Conservation (phyloP, 2,329 filamentous ascomycete genomes). For the Rhinocladiella similis region DNA sequence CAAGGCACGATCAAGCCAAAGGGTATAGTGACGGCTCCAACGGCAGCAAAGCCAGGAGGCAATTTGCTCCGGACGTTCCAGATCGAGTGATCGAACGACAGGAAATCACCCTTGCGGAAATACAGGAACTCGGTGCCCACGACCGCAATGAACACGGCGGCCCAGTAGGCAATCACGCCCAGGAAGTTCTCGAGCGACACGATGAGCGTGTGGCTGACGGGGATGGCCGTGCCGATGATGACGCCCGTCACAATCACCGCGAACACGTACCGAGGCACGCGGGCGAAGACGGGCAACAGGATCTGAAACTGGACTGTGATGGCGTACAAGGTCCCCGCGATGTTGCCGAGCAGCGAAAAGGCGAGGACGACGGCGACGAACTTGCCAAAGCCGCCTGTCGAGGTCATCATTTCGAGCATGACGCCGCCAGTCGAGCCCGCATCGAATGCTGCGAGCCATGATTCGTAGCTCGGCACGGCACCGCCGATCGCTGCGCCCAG, state of each 20-base stretch:
- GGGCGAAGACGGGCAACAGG: neutral
- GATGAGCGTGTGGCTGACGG: slow-evolving; percentile 1
- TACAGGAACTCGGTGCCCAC: slow-evolving; percentile 58
- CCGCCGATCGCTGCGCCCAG: slow-evolving; percentile 65
- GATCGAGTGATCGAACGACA: slow-evolving; percentile 59
- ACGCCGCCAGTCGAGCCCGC: slow-evolving; percentile 44
- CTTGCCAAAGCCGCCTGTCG: slow-evolving; percentile 59
- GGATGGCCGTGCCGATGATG: neutral
- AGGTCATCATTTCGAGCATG: slow-evolving; percentile 65
- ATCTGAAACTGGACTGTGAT: neutral
- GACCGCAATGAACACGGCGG: slow-evolving; percentile 6
- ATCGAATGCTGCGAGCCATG: slow-evolving; percentile 59
- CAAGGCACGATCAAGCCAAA: slow-evolving; percentile 65
- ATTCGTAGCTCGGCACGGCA: slow-evolving; percentile 49
- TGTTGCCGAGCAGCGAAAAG: slow-evolving; percentile 63
- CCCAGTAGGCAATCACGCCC: slow-evolving; percentile 28
- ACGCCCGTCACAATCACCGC: neutral
- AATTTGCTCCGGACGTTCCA: slow-evolving; percentile 62
- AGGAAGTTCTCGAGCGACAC: slow-evolving; percentile 43
- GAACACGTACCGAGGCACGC: slow-evolving; percentile 1
- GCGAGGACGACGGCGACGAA: slow-evolving; percentile 60
- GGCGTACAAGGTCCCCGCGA: slow-evolving; percentile 44
- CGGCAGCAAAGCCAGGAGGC: slow-evolving; percentile 62
- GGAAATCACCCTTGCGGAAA: slow-evolving; percentile 52
- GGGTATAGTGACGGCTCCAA: slow-evolving; percentile 61